A percentile compares a stretch with the other conserved stretches of the same genome.
Conservation (phyloP, 257 asterid species). For the Scutellaria barbata region DNA sequence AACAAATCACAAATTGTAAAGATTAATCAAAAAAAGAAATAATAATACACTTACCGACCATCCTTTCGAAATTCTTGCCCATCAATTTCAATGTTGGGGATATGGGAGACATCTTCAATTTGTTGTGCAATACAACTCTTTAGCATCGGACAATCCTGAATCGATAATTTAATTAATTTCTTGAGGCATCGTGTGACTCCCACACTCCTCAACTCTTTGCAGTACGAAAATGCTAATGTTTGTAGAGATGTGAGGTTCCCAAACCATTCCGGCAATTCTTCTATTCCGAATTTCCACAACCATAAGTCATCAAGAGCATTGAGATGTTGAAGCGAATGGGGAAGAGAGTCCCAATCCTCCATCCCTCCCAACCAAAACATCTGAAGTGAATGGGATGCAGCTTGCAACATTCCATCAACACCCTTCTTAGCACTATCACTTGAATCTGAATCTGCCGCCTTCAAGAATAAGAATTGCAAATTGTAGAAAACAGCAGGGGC, state of each 20-base stretch:
- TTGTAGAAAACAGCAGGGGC: neutral
- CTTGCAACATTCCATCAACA: neutral
- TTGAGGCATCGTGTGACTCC: neutral
- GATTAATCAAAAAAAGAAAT: too few relatives aligned
- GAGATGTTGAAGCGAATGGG: neutral
- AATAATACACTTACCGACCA: too few relatives aligned
- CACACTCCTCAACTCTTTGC: neutral
- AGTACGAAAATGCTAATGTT: neutral
- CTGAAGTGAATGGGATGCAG: neutral
- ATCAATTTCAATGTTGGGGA: too few relatives aligned
- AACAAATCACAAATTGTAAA: too few relatives aligned
- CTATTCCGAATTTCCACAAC: neutral
- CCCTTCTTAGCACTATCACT: neutral
- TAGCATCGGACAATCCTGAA: too few relatives aligned
- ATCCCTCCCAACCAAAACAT: neutral
- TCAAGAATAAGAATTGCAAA: neutral
- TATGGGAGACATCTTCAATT: too few relatives aligned
- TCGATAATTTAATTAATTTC: neutral
- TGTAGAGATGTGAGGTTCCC: neutral
- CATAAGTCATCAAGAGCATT: neutral
- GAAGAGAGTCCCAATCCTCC: neutral
- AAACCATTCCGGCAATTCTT: slow-evolving; percentile 1
- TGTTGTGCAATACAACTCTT: too few relatives aligned
- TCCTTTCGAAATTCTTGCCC: too few relatives aligned
- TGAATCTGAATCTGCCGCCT: neutral